phyloP scores from a whole-genome alignment of 768 basidiomycete genomes.

The Leucogyrophana mollusca region DNA sequence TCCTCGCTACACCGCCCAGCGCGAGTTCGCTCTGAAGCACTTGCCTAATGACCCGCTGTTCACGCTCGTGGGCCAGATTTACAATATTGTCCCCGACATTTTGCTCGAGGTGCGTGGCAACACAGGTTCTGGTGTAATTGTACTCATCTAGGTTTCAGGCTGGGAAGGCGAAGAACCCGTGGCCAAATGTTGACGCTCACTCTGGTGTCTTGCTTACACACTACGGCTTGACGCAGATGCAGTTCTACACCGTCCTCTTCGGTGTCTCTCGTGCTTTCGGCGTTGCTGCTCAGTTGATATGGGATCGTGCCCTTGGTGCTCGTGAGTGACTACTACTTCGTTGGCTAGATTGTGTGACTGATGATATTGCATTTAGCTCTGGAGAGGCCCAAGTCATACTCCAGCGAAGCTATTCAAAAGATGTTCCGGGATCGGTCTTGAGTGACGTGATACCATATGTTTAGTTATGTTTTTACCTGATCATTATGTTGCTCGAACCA shows the following conservation, averaged over 20 bases:
- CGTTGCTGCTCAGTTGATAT: slow-evolving; percentile 86
- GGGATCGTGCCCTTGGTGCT: slow-evolving; percentile 92
- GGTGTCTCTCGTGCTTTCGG: slow-evolving; percentile 95
- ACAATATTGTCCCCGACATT: slow-evolving; percentile 85
- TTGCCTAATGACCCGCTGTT: slow-evolving; percentile 86
- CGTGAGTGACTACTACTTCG: slow-evolving; percentile 49
- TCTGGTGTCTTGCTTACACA: slow-evolving; percentile 86
- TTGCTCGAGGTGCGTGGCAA: slow-evolving; percentile 64
- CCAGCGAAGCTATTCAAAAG: slow-evolving; percentile 73
- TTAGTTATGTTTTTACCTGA: too few species aligned
- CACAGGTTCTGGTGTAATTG: background rate
- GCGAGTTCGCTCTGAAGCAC: slow-evolving; percentile 85
- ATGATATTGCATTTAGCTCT: slow-evolving; percentile 48
- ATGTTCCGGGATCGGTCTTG: slow-evolving; percentile 55
- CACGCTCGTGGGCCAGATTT: slow-evolving; percentile 90
- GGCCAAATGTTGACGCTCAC: slow-evolving; percentile 98
- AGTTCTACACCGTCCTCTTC: slow-evolving; percentile 97
- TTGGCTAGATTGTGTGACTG: background rate
- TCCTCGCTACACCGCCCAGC: slow-evolving; percentile 88
- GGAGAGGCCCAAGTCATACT: slow-evolving; percentile 91
- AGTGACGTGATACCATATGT: too few species aligned
- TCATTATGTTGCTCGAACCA: too few species aligned
- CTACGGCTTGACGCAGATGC: slow-evolving; percentile 87
- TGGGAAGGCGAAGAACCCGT: slow-evolving; percentile 91
- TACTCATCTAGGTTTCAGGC: slow-evolving; percentile 44